Evolutionary conservation across 345 rosid genomes (phyloP).

Genomic region (Microcos paniculata): DNA sequence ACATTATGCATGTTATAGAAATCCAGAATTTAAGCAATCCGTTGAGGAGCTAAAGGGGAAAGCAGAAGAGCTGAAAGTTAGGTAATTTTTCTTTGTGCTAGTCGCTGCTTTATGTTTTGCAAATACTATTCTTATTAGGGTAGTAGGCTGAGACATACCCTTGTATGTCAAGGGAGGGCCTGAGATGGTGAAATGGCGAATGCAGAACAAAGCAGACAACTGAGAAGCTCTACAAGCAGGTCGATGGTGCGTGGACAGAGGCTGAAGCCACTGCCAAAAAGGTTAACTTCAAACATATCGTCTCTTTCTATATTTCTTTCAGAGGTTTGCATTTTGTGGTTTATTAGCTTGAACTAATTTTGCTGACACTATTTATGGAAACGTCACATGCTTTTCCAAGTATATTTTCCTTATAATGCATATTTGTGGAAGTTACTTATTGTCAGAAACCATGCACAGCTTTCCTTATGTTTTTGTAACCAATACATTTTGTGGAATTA

Average conservation of each 20-base stretch:
- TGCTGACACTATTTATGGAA: not conserved
- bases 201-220: slow-evolving; percentile 94
- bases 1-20: slow-evolving; percentile 38
- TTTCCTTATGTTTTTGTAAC: not conserved
- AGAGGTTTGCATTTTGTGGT: not conserved
- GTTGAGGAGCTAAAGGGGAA: slow-evolving; percentile 79
- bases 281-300: slow-evolving; percentile 38
- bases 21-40: slow-evolving; percentile 71
- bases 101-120: not conserved
- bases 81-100: slow-evolving; percentile 43
- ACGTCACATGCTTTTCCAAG: not conserved
- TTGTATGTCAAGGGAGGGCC: slow-evolving; percentile 66
- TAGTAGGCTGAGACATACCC: slow-evolving; percentile 55
- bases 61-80: slow-evolving; percentile 65
- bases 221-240: slow-evolving; percentile 85
- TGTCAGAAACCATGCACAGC: not conserved
- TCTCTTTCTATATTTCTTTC: not conserved
- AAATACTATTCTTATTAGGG: slow-evolving; percentile 31
- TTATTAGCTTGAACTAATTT: not conserved
- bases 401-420: not conserved
- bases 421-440: not conserved
- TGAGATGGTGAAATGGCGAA: slow-evolving; percentile 68
- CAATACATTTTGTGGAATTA: not conserved
- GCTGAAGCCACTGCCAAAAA: slow-evolving; percentile 89
- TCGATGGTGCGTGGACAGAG: slow-evolving; percentile 83